Evolutionary conservation across 495 filamentous ascomycete genomes (phyloP).

Genomic region (Aspergillus carlsbadensis): DNA sequence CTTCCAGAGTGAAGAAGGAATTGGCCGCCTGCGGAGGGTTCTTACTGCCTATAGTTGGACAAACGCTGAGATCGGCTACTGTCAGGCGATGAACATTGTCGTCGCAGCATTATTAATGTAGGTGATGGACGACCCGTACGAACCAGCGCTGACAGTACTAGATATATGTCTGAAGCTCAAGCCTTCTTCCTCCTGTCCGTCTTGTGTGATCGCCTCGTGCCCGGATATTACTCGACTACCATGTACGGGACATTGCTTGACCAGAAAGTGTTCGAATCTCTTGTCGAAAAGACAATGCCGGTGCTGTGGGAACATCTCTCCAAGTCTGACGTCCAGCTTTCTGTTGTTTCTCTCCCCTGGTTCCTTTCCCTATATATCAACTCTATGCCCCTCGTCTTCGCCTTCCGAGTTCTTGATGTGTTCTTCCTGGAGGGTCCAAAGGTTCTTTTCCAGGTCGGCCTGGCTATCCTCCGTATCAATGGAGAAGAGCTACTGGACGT

Average conservation of each 20-base stretch:
- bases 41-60: constrained; percentile 96
- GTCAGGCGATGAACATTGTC: constrained; percentile 99
- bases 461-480: constrained; percentile 96
- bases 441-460: constrained; percentile 92
- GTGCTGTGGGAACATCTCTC: constrained; percentile 96
- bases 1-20: constrained; percentile 95
- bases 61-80: constrained; percentile 93
- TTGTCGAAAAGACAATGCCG: constrained; percentile 98
- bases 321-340: constrained; percentile 96
- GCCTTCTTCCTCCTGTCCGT: constrained; percentile 93
- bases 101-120: constrained; percentile 91
- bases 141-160: constrained; percentile 32
- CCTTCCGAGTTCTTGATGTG: constrained; percentile 92
- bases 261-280: constrained; percentile 92
- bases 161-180: constrained; percentile 95
- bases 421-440: constrained; percentile 98
- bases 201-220: constrained; percentile 87
- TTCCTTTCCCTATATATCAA: constrained; percentile 98
- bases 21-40: constrained; percentile 82
- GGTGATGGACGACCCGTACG: constrained; percentile 15
- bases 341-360: constrained; percentile 96
- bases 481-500: constrained; percentile 97
- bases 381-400: constrained; percentile 97
- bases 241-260: constrained; percentile 98
- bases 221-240: constrained; percentile 95